Percentiles rank a stretch among this genome's conserved stretches.
Evolutionary conservation across 2,329 filamentous ascomycete genomes (phyloP).

Genomic region (Aspergillus pseudoterreus): DNA sequence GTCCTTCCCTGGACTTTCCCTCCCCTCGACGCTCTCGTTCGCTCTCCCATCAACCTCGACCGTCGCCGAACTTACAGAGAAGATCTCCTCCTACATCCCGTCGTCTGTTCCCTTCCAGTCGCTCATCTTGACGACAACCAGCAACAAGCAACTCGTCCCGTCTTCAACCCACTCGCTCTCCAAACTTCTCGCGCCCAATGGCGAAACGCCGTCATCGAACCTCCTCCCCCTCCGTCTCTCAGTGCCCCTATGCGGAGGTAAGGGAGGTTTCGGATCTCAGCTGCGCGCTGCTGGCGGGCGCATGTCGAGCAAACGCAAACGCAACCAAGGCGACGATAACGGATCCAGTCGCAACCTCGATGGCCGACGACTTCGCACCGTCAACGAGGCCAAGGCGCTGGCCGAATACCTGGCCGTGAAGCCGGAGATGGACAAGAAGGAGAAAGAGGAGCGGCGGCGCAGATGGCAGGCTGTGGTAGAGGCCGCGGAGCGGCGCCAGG

Average conservation of each 20-base stretch:
- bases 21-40: conserved; percentile 80
- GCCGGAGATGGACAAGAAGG: conserved; percentile 92
- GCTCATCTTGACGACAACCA: conserved; percentile 75
- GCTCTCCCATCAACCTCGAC: conserved; percentile 64
- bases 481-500: conserved; percentile 74
- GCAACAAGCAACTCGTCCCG: conserved; percentile 65
- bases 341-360: conserved; percentile 92
- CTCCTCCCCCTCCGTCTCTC: conserved; percentile 81
- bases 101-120: conserved; percentile 54
- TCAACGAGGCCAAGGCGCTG: conserved; percentile 90
- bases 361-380: conserved; percentile 81
- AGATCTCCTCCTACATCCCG: conserved; percentile 56
- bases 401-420: conserved; percentile 94
- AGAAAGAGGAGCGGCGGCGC: conserved; percentile 76
- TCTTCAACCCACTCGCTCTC: conserved; percentile 54
- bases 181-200: conserved; percentile 51
- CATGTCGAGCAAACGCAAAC: conserved; percentile 95
- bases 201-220: conserved; percentile 50
- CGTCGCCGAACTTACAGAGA: conserved; percentile 63
- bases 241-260: conserved; percentile 80
- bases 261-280: conserved; percentile 96
- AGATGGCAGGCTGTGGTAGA: conserved; percentile 88
- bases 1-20: conserved; percentile 75
- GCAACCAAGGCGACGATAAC: conserved; percentile 75
- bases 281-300: conserved; percentile 93